Base-by-base conservation (phyloP, 106 monocot genomes). In the Chionographis japonica region DNA sequence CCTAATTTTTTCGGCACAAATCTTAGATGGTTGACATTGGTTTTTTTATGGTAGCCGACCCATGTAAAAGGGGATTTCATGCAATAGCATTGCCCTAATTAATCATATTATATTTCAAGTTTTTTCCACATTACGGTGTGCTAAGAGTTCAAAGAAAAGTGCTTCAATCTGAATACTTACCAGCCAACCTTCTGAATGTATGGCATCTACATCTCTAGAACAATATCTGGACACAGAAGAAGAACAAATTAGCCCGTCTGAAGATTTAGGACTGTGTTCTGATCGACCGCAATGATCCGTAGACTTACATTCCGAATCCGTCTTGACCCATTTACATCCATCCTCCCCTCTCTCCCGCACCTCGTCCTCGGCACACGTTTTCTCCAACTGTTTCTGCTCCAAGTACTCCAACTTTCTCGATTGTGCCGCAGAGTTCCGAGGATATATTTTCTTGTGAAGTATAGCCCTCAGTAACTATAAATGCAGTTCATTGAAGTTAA, bases 271-370 rank as follows among this genome's bases (percentile, higher is more conserved):
- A 10, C 8, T 37, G 10, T 12, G 39, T 37, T 0, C 11, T 8
- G 14, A 40, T 52, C 16, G 36, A 41, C 38, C 14, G 62, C 62
- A 13, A 14, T 67, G 67, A 49, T 54, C 17, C 65, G 3, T 64
- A 38, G 50, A 79, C 93, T 86, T 76, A 93, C 93, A 93, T 39
- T 93, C 81, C 19, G 88, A 93, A 77, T 93, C 92, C 10, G 82
- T 82, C 69, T 82, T 82, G 43, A 78, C 77, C 82, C 78, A 82
- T 69, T 78, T 77, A 42, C 60, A 56, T 6, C 74, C 73, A 69
- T 69, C 69, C 35, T 69, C 61, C 27, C 59, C 73, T 14, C 69
- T 64, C 27, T 71, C 68, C 49, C 75, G 52, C n/a, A 72, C 56
- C 27, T 78, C 50, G 0, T 85, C 70, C 3, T 50, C 46, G 10